Percentiles rank a stretch among this genome's conserved stretches.
Conservation (phyloP, 805 yeast species). For the Blastobotrys terrestris region DNA sequence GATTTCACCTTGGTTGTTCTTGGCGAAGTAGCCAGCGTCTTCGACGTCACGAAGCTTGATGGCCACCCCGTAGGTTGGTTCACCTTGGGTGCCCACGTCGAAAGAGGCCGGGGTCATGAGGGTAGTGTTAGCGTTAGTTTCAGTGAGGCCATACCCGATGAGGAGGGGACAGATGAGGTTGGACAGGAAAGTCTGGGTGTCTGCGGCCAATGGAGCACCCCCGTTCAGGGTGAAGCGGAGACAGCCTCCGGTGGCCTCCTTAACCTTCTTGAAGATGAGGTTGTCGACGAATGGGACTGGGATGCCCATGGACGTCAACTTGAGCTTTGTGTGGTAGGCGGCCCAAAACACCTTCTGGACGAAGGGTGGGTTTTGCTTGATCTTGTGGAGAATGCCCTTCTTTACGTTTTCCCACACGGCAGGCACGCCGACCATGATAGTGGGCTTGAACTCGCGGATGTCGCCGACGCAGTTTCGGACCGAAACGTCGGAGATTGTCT, state of each 20-base stretch:
- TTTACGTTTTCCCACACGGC: conserved; percentile 96
- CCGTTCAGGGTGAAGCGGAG: conserved; percentile 74
- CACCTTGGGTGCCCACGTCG: conserved; percentile 76
- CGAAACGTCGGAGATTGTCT: conserved; percentile 79
- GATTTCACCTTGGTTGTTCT: conserved; percentile 90
- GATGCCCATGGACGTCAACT: conserved; percentile 55
- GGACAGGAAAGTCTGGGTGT: conserved; percentile 76
- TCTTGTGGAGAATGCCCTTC: conserved; percentile 81
- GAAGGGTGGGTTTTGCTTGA: conserved; percentile 55
- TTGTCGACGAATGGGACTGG: conserved; percentile 75
- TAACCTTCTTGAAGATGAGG: conserved; percentile 77
- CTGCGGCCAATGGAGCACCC: conserved; percentile 81
- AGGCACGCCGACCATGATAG: conserved; percentile 96
- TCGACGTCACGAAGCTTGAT: conserved; percentile 85
- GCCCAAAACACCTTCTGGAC: conserved; percentile 85
- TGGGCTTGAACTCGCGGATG: conserved; percentile 78
- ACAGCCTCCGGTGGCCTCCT: conserved; percentile 92
- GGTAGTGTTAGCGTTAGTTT: conserved; percentile 85
- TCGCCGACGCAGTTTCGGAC: conserved; percentile 85
- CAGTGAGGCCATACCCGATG: conserved; percentile 94
- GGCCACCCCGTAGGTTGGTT: conserved; percentile 74
- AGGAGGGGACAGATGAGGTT: conserved; percentile 78
- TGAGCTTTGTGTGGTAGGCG: conserved; percentile 68
- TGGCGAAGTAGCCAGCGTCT: conserved; percentile 87
- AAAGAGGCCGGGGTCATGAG: conserved; percentile 59